Evolutionary conservation across 257 asterid species (phyloP), one percentile per base, ranked within the genome.

Genomic region (Nicotiana knightiana): DNA sequence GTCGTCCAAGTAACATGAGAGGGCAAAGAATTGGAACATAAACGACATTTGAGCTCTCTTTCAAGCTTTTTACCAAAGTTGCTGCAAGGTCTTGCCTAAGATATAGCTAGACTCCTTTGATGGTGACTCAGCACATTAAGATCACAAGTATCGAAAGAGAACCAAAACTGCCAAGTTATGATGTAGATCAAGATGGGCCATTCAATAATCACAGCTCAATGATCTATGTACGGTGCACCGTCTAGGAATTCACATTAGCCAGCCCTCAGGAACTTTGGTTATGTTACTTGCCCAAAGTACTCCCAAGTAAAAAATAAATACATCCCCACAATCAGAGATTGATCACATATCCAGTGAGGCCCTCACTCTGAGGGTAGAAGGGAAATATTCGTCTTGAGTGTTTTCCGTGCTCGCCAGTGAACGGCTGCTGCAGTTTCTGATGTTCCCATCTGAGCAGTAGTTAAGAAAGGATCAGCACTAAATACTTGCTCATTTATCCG

Each of bases 391-490:
- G 76, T 81, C 82, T 92, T 90, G 9, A 91, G 90, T 28, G 89
- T 84, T 85, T 96, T 96, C 86, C 85, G 85, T 10, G 99, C 97
- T 32, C 98, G 98, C 99, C 99, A 96, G 81, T 88, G 90, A 82
- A 96, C 92, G 57, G 97, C 94, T 65, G 98, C 97, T 16, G 97
- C 97, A 77, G 94, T 90, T 87, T 93, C 98, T 5, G 98, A 86
- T 17, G 94, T 90, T 84, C 99, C 98, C 89, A 92, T 83, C 99
- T 96, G 95, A 82, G 67, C 83, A 28, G 66, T 55, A 64, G 77
- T 77, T 30, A n/a, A 76, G 78, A n/a, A 33, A 80, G 64, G 73
- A 48, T 32, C 26, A 54, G 77, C 63, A 35, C 65, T 65, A 55
- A 37, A 83, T 64, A 12, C 3, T 21, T 35, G 6, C 64, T n/a